phyloP scores from a whole-genome alignment of 2,329 filamentous ascomycete genomes.

The Phoma sp. region DNA sequence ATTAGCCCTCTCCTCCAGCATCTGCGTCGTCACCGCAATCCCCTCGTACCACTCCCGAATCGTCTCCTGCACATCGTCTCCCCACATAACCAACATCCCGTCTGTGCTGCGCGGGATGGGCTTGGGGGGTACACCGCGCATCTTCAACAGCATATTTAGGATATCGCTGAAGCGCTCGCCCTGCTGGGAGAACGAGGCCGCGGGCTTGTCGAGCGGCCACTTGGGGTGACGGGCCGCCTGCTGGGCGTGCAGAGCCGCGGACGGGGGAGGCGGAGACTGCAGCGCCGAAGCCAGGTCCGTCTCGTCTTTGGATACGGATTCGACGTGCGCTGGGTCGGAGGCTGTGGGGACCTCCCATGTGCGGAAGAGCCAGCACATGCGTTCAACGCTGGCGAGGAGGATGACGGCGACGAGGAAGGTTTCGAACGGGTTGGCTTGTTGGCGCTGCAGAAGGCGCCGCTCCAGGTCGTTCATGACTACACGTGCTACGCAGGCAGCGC shows the following conservation, averaged over 20 bases:
- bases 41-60: slow-evolving; percentile 46
- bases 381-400: slow-evolving; percentile 64
- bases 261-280: slow-evolving; percentile 22
- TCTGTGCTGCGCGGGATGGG: slow-evolving; percentile 40
- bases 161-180: slow-evolving; percentile 65
- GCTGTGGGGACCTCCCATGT: slow-evolving; percentile 52
- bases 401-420: slow-evolving; percentile 66
- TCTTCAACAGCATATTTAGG: slow-evolving; percentile 63
- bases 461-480: slow-evolving; percentile 65
- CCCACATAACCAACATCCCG: slow-evolving; percentile 44
- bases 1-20: slow-evolving; percentile 37
- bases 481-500: slow-evolving; percentile 59
- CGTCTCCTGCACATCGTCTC: slow-evolving; percentile 39
- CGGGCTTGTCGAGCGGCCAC: slow-evolving; percentile 62
- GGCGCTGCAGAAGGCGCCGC: slow-evolving; percentile 63
- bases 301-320: slow-evolving; percentile 5
- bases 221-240: slow-evolving; percentile 28
- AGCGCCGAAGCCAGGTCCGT: slow-evolving; percentile 33
- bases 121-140: slow-evolving; percentile 58
- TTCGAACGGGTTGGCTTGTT: slow-evolving; percentile 62
- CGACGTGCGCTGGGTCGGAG: background rate
- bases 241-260: slow-evolving; percentile 6
- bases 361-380: slow-evolving; percentile 64
- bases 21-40: slow-evolving; percentile 35
- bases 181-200: slow-evolving; percentile 60